Evolutionary conservation across 768 basidiomycete species (phyloP), one percentile per base, ranked within the genome.

Genomic region (Psilocybe sp.): DNA sequence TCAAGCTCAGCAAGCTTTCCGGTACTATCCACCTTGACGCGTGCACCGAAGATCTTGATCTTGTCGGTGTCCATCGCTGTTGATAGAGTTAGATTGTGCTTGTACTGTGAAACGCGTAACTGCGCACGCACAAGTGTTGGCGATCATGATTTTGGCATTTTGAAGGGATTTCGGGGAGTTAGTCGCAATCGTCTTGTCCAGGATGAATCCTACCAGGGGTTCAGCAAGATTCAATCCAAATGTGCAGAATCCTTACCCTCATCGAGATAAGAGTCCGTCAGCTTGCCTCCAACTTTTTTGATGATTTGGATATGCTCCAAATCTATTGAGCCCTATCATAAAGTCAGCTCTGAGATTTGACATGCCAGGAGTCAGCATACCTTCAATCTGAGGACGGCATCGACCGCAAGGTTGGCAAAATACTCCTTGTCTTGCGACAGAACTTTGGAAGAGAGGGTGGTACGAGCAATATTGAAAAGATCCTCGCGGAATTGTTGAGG

Each of bases 41-140:
- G 81, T 0, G 97, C 96, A 38, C 97, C 97, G 54, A 99, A 99
- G 53, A 99, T 88, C 73, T 99, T 99, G 77, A 98, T 97, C 69
- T 99, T 99, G 73, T 99, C 97, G 20, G 97, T 99, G 71, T 99
- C 97, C 97, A 98, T 98, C 3, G 97, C 94, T 95, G 56, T 10
- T 47, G 53, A 41, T 18, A 38, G 36, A 4, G 32, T 51, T 8
- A 44, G 49, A 5, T 50, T 42, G 10, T 15, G 8, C 11, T 34
- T 32, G 12, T 46, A 34, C n/a, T 19, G 23, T 41, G 40, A 15
- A 37, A 40, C 33, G 31, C 14, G 19, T 5, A 16, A 14, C 11
- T 16, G 19, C 41, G n/a, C 40, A 70, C 91, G 57, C 61, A 94
- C 95, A 91, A n/a, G 97, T 99, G 62, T 98, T 98, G 45, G 96